A percentile compares a stretch with the other conserved stretches of the same genome.
Conservation (phyloP, 2,329 filamentous ascomycete genomes). For the Bertia moriformis region DNA sequence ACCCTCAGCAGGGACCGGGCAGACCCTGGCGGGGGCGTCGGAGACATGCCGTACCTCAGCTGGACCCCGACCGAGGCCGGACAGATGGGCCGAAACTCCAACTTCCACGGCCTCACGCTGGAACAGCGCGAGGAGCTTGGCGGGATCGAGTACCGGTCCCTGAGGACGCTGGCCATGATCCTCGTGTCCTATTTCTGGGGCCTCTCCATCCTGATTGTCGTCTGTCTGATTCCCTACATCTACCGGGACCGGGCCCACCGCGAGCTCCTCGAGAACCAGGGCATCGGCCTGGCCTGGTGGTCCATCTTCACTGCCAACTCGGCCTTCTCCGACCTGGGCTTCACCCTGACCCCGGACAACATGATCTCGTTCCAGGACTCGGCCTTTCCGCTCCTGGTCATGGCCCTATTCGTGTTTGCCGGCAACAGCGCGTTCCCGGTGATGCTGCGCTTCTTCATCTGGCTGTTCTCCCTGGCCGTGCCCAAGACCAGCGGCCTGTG, state of each 20-base stretch:
- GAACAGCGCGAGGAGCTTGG: slow-evolving; percentile 90
- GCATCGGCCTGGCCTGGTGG: slow-evolving; percentile 70
- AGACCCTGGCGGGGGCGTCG: too few species aligned
- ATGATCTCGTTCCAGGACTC: slow-evolving; percentile 80
- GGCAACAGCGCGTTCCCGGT: slow-evolving; percentile 93
- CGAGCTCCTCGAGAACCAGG: slow-evolving; percentile 40
- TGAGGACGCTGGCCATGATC: slow-evolving; percentile 73
- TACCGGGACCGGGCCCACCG: slow-evolving; percentile 46
- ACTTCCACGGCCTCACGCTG: slow-evolving; percentile 74
- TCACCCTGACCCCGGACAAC: slow-evolving; percentile 80
- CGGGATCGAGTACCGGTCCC: slow-evolving; percentile 84
- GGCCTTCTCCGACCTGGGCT: slow-evolving; percentile 89
- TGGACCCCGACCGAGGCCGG: slow-evolving; percentile 61
- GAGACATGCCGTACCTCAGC: slow-evolving; percentile 73
- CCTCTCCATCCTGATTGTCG: slow-evolving; percentile 63
- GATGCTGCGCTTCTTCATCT: slow-evolving; percentile 87
- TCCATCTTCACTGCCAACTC: slow-evolving; percentile 78
- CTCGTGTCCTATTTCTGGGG: slow-evolving; percentile 69
- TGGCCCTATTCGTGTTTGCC: slow-evolving; percentile 79
- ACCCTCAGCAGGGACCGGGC: slow-evolving; percentile 37
- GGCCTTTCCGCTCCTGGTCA: slow-evolving; percentile 59
- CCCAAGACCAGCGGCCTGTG: slow-evolving; percentile 57
- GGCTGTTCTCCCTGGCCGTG: slow-evolving; percentile 56
- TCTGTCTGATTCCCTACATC: slow-evolving; percentile 72
- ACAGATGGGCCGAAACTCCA: slow-evolving; percentile 68